Conservation (phyloP, 257 asterid species). For the Marsdenia floribunda region DNA sequence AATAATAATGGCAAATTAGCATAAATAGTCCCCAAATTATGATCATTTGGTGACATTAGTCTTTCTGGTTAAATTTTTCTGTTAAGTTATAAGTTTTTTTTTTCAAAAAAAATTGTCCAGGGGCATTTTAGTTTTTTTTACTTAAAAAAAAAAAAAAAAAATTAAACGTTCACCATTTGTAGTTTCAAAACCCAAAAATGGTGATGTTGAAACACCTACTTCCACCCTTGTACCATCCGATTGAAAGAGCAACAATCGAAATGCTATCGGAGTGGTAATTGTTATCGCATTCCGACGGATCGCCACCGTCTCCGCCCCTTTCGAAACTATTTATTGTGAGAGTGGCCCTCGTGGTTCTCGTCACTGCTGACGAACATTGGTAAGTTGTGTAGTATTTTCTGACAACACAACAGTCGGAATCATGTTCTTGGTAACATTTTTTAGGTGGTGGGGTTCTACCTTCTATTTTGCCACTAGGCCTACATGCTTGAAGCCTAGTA, state of each 20-base stretch:
- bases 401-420: slow-evolving; percentile 37
- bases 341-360: slow-evolving; percentile 27
- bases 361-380: slow-evolving; percentile 30
- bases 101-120: no score
- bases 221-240: slow-evolving; percentile 37
- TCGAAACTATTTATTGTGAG: slow-evolving; percentile 43
- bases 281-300: slow-evolving; percentile 38
- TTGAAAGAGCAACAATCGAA: slow-evolving; percentile 38
- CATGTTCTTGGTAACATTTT: slow-evolving; percentile 32
- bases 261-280: slow-evolving; percentile 36
- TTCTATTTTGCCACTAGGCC: slow-evolving; percentile 29
- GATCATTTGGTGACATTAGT: no score
- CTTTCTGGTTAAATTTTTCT: no score
- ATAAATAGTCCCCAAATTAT: no score
- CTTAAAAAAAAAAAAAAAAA: no score
- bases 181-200: no score
- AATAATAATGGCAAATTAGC: no score
- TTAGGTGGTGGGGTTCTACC: slow-evolving; percentile 42
- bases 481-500: slow-evolving; percentile 25
- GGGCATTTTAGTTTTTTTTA: no score
- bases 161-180: no score
- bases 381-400: slow-evolving; percentile 27
- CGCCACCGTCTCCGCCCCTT: slow-evolving; percentile 44
- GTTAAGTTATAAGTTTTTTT: no score
- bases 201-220: slow-evolving; percentile 34